Evolutionary conservation across 2,329 filamentous ascomycete species (phyloP).

Genomic region (Hymenoscyphus infarciens): DNA sequence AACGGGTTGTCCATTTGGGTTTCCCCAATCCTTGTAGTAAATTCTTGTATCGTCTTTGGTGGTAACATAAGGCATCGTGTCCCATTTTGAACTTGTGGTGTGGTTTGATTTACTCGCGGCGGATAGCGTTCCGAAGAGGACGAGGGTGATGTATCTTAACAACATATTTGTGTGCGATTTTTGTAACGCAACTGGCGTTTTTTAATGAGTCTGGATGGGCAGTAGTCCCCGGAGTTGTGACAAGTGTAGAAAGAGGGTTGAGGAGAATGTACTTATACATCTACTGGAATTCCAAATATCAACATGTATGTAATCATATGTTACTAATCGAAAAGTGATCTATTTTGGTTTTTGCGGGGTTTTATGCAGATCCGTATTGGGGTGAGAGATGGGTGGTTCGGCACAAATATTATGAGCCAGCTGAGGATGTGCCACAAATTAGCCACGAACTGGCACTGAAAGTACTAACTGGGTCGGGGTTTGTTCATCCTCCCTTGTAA

Average conservation of each 20-base stretch:
- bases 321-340: neutral
- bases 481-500: no score
- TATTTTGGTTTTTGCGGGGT: no score
- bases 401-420: no score
- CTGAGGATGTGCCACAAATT: no score
- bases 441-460: no score
- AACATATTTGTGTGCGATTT: neutral
- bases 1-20: conserved; percentile 34
- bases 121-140: neutral
- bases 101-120: neutral
- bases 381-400: no score
- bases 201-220: neutral
- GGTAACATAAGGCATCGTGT: conserved; percentile 30
- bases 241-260: neutral
- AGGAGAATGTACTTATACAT: neutral
- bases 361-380: no score
- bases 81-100: neutral
- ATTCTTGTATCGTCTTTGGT: conserved; percentile 39
- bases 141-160: neutral
- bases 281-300: neutral
- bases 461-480: no score
- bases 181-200: neutral
- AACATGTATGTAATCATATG: neutral
- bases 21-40: conserved; percentile 44
- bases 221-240: neutral